Evolutionary conservation across 768 basidiomycete genomes (phyloP).

Genomic region (Naganishia onofrii): DNA sequence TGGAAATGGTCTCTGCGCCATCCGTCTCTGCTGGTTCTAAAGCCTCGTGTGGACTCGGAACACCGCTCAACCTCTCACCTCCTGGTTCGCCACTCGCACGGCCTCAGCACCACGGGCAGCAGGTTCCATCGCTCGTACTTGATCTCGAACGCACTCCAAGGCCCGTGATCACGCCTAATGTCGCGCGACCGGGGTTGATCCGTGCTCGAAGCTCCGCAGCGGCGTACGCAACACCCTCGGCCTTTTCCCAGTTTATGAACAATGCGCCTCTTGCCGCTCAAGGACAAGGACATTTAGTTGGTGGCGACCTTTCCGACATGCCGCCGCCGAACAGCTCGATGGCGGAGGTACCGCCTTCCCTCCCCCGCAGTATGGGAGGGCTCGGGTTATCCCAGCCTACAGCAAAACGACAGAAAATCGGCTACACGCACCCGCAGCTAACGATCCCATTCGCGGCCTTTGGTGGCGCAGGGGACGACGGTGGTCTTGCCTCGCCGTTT

Average conservation of each 20-base stretch:
- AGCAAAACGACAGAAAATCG: constrained; percentile 10
- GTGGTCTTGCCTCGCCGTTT: constrained; percentile 15
- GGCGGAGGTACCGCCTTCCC: not conserved
- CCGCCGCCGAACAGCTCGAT: not conserved
- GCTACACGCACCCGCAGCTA: not conserved
- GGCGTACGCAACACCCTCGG: constrained; percentile 9
- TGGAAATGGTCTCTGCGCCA: constrained; percentile 7
- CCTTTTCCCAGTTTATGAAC: constrained; percentile 23
- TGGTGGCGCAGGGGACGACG: not conserved
- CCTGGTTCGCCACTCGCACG: not conserved
- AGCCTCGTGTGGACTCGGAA: not conserved
- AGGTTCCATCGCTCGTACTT: no score
- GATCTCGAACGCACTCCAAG: constrained; percentile 11
- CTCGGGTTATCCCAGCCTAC: not conserved
- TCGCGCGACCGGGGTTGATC: constrained; percentile 1
- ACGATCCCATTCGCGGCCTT: not conserved
- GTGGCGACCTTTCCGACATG: not conserved
- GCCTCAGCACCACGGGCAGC: not conserved
- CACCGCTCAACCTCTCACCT: constrained; percentile 19
- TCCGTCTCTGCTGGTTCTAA: not conserved
- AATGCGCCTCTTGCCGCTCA: not conserved
- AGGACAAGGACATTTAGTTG: not conserved
- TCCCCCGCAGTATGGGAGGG: not conserved
- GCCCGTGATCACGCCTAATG: not conserved
- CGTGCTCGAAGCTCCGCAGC: constrained; percentile 19